phyloP scores from a whole-genome alignment of 257 asterid genomes.

The Rubia yunnanensis region DNA sequence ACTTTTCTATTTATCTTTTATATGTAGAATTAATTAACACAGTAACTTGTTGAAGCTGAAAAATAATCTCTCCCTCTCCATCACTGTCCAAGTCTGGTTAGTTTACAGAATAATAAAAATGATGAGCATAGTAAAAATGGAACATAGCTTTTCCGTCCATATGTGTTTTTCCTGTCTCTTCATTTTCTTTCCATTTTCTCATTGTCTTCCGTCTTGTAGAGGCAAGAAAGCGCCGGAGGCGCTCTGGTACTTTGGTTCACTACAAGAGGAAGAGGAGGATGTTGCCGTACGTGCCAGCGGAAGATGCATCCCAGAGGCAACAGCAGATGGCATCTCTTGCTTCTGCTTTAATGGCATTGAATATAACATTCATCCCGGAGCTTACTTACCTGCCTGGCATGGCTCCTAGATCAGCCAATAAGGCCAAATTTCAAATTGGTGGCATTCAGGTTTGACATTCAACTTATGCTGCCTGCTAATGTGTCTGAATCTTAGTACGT shows the following conservation, averaged over 20 bases:
- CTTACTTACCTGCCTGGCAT: slow-evolving; percentile 56
- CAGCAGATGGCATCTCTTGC: slow-evolving; percentile 70
- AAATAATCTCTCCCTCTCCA: no score
- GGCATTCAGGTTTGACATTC: slow-evolving; percentile 72
- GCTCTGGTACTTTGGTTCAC: slow-evolving; percentile 38
- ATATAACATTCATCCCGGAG: slow-evolving; percentile 60
- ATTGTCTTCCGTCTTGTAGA: slow-evolving; percentile 23
- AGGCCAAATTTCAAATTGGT: slow-evolving; percentile 51
- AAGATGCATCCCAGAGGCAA: slow-evolving; percentile 39
- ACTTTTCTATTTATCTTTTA: not conserved
- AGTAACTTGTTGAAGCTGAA: no score
- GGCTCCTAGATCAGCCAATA: slow-evolving; percentile 72
- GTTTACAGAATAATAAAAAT: not conserved
- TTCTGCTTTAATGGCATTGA: slow-evolving; percentile 49
- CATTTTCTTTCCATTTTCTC: not conserved
- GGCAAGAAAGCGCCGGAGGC: slow-evolving; percentile 56
- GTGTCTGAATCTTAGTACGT: not conserved
- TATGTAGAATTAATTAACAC: no score
- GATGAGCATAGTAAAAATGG: no score
- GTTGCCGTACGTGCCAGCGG: slow-evolving; percentile 50
- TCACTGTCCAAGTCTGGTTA: not conserved
- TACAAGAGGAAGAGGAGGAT: slow-evolving; percentile 69
- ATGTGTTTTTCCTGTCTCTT: not conserved
- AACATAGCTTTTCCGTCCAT: not conserved
- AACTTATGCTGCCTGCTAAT: not conserved